A percentile compares a stretch with the other conserved stretches of the same genome.
These are phyloP conservation scores for Lasiodiplodia hormozganensis DNA, from an alignment of 2,329 filamentous ascomycete species.

Conservation along the genomic window DNA sequence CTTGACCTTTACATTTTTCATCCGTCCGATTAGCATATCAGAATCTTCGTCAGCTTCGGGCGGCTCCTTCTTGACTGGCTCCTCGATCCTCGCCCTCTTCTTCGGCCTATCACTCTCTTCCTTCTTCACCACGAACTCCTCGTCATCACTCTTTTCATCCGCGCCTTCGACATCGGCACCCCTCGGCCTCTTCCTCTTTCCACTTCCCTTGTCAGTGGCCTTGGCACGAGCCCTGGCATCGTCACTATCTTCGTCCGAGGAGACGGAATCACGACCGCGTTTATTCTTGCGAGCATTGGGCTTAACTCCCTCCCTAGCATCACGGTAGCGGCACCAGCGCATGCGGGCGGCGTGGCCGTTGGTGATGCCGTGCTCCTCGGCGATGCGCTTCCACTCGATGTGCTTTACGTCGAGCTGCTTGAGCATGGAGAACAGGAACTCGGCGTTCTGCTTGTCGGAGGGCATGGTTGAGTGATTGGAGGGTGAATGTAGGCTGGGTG, in stretches of 20 bases:
- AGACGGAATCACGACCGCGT: not conserved
- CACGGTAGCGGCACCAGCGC: conserved; percentile 62
- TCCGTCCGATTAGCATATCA: not conserved
- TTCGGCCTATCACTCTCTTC: not conserved
- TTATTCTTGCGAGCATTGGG: not conserved
- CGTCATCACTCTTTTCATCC: not conserved
- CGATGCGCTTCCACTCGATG: conserved; percentile 63
- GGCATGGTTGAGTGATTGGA: conserved; percentile 42
- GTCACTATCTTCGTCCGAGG: not conserved
- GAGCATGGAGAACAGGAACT: conserved; percentile 63
- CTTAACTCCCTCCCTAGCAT: conserved; percentile 54
- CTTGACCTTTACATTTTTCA: not conserved
- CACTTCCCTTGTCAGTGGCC: not conserved
- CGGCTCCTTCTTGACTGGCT: conserved; percentile 11
- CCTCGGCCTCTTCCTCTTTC: not conserved
- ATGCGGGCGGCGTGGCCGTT: conserved; percentile 65
- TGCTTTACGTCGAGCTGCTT: conserved; percentile 62
- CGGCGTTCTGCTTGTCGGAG: conserved; percentile 57
- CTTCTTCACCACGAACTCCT: conserved; percentile 6
- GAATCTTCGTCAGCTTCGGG: not conserved
- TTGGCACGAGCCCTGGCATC: not conserved
- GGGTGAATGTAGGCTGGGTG: not conserved
- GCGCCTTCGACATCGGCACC: not conserved
- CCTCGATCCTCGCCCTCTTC: conserved; percentile 3
- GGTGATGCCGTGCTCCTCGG: conserved; percentile 57